phyloP scores from a whole-genome alignment of 345 rosid species.

The Acer saccharum region DNA sequence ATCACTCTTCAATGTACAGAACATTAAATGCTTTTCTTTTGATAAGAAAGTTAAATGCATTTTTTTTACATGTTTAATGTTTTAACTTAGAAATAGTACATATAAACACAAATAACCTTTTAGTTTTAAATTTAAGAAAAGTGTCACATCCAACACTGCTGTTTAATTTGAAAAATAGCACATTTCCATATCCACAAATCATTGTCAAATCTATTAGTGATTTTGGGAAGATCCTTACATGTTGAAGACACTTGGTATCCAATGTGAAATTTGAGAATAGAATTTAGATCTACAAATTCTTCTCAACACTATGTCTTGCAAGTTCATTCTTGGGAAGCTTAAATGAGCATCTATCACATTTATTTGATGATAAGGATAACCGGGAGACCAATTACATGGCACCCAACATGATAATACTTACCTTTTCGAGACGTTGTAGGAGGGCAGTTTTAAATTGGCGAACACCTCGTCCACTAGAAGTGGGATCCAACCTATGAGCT shows the following conservation, averaged over 20 bases:
- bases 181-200: not conserved
- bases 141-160: not conserved
- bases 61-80: not conserved
- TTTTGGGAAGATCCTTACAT: not conserved
- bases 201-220: not conserved
- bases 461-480: slow-evolving; percentile 97
- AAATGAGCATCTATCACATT: not conserved
- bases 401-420: slow-evolving; percentile 28
- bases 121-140: not conserved
- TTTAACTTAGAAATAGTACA: not conserved
- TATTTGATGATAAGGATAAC: not conserved
- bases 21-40: not conserved
- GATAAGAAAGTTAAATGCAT: not conserved
- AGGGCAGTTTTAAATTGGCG: slow-evolving; percentile 99
- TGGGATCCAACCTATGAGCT: slow-evolving; percentile 97
- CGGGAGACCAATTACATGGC: not conserved
- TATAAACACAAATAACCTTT: not conserved
- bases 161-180: not conserved
- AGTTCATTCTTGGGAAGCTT: not conserved
- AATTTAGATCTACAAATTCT: not conserved
- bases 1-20: not conserved
- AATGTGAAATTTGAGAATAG: not conserved
- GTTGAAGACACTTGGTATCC: not conserved
- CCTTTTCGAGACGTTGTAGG: slow-evolving; percentile 97
- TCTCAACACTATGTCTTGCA: not conserved